Evolutionary conservation across 1,139 yeast genomes (phyloP), one percentile per base, ranked within the genome.

Genomic region (Blastobotrys proliferans): DNA sequence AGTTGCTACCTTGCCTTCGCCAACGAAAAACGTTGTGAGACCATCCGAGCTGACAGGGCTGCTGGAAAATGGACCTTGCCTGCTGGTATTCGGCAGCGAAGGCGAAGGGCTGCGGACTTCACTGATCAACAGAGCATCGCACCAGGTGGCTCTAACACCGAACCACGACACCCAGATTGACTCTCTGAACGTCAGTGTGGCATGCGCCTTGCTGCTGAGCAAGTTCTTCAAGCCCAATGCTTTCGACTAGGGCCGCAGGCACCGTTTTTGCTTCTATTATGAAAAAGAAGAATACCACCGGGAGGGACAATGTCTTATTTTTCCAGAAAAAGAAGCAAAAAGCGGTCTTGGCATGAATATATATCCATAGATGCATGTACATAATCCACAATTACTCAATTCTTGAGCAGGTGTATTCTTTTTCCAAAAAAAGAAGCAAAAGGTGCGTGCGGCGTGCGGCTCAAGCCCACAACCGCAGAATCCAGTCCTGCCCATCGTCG

Each of bases 111-210:
- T 88, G 21, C 70, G 96, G 44, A 81, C 82, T 13, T 73, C 78
- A 38, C 54, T 88, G 52, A 69, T 76, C 47, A 66, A 76, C 45
- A 69, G 81, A 50, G 78, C 90, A 42, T 87, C 86, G 51, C 80
- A 70, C 55, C 67, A 76, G 43, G 90, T 80, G 8, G 74, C 77
- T 19, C 69, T 85, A 57, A 46, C 44, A 9, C 42, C 44, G 6
- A 35, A 44, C 16, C 46, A 44, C 35, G 47, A 44, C 10, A 52
- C 56, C 13, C 42, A 48, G 22, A 81, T 88, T 28, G 96, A 87
- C 57, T 84, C 95, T 18, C 68, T 88, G 53, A 88, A 88, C 59
- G 97, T 86, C 29, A 84, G 94, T 57, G 96, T 88, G 4, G 96
- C 97, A 0, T 75, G 90, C 2, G 94, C 90, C 1, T 58, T 87